Evolutionary conservation across 257 asterid genomes (phyloP), one percentile per base, ranked within the genome.

Genomic region (Nicotiana benthamiana): DNA sequence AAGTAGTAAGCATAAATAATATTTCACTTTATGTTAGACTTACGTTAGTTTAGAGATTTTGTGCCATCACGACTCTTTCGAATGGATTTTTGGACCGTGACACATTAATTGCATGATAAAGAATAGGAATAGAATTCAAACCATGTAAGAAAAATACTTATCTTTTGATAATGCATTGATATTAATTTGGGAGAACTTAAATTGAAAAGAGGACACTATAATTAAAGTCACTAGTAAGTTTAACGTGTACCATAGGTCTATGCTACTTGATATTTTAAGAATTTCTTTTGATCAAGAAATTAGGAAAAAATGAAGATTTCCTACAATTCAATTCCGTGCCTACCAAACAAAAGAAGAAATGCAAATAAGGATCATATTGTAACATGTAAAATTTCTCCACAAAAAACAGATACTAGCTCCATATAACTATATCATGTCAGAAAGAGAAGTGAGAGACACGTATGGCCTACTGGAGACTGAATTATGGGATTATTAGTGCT

Each of bases 161-260:
- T 67, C 56, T 36, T 20, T 40, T 36, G 46, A 68, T 40, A 68
- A n/a, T 40, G 76, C 2, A 62, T 3, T 24, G 11, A 61, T 52
- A 13, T 10, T 24, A 61, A 61, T 61, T 61, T 61, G 66, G 34
- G 66, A 24, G 67, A 24, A 61, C n/a, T 62, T 62, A 62, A 62
- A 26, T 4, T 3, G 34, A 68, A 22, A 70, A 3, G 4, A 1
- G 59, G 77, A 6, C 36, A 6, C 13, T 43, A 13, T 17, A 43
- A 70, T 22, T 22, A 43, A n/a, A 70, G 77, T 66, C 10, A 5
- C 75, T n/a, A n/a, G 54, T 36, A n/a, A 36, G 12, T n/a, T 67
- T 67, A n/a, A 67, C 53, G 75, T 67, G 75, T 67, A 67, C 75
- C 75, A n/a, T n/a, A 36, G n/a, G 54, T n/a, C 40, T 10, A 67